Percentiles rank a stretch among this genome's conserved stretches.
Conservation (phyloP, 331 rosid genomes). For the Quercus tomentella region DNA sequence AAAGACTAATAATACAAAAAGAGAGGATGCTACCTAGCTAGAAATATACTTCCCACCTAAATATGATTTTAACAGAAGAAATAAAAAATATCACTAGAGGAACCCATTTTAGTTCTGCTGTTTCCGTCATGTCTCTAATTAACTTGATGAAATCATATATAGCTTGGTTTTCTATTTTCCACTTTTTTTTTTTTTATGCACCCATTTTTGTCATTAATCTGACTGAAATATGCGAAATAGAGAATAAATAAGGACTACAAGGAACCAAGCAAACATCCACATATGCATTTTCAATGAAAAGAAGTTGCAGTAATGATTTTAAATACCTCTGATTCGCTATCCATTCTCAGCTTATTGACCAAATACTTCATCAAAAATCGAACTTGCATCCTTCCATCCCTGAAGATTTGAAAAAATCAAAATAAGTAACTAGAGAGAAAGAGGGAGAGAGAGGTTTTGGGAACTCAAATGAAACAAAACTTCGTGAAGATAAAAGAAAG, state of each 20-base stretch:
- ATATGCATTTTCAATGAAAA: neutral
- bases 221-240: neutral
- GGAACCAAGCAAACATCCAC: neutral
- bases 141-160: conserved; percentile 28
- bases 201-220: neutral
- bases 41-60: conserved; percentile 55
- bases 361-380: conserved; percentile 85
- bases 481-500: neutral
- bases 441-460: neutral
- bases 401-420: conserved; percentile 17
- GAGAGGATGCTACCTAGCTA: conserved; percentile 27
- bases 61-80: conserved; percentile 28
- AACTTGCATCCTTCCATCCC: conserved; percentile 95
- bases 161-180: conserved; percentile 15
- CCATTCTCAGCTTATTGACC: conserved; percentile 77
- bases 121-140: conserved; percentile 46
- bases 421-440: neutral
- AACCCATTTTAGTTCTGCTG: conserved; percentile 45
- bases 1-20: conserved; percentile 22
- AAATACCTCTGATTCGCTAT: conserved; percentile 93
- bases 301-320: neutral
- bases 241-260: neutral
- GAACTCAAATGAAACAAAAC: neutral
- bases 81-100: conserved; percentile 21
- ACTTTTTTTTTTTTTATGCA: neutral